Evolutionary conservation across 345 rosid genomes (phyloP).

Genomic region (Syzygium oleosum): DNA sequence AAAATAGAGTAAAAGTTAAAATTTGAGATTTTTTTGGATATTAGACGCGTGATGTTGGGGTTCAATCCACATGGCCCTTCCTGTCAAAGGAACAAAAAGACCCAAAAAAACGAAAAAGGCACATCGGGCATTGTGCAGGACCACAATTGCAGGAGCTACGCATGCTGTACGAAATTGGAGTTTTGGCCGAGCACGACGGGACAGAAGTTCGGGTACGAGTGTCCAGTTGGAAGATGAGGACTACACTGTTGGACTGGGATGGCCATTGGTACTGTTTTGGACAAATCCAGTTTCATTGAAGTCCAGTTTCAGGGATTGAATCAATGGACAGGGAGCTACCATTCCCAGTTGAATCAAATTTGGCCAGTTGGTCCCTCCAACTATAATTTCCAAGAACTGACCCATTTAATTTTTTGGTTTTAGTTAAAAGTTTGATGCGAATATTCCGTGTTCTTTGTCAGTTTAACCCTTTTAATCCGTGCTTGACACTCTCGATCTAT

Average conservation of each 20-base stretch:
- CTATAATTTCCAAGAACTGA: neutral
- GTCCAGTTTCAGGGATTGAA: neutral
- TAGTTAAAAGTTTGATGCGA: neutral
- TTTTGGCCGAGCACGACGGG: neutral
- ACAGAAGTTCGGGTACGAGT: neutral
- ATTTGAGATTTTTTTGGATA: too few relatives aligned
- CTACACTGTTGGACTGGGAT: neutral
- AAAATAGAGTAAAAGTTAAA: too few relatives aligned
- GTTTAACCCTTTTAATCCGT: neutral
- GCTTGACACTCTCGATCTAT: neutral
- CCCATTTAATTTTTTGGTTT: neutral
- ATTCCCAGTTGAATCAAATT: neutral
- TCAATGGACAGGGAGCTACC: neutral
- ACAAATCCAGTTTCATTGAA: fast-evolving
- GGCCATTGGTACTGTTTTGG: neutral
- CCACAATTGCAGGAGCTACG: neutral
- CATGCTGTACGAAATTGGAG: neutral
- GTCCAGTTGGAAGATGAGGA: neutral
- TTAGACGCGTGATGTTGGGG: neutral
- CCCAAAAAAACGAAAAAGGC: neutral
- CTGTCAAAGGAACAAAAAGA: neutral
- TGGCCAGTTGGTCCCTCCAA: neutral
- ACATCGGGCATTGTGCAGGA: neutral
- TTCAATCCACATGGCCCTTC: neutral
- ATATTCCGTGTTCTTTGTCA: neutral